A percentile compares a stretch with the other conserved stretches of the same genome.
These are phyloP conservation scores for Jaminaea rosea DNA, from an alignment of 1,284 basidiomycete species.

Conservation along the genomic window DNA sequence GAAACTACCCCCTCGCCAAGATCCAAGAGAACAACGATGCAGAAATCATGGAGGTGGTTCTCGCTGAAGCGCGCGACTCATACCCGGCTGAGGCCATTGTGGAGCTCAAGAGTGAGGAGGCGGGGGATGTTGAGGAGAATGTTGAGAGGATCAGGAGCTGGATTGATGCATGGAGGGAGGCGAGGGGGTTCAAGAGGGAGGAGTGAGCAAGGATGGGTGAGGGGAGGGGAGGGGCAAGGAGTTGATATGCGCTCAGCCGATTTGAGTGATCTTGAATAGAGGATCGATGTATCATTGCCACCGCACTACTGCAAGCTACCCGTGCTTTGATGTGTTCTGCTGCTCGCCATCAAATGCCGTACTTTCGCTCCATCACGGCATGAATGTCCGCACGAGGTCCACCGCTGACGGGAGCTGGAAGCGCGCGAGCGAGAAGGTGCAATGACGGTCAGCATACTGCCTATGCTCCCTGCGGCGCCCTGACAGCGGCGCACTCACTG, in stretches of 20 bases:
- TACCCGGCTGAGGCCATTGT: conserved; percentile 80
- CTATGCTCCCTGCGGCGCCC: too few relatives aligned
- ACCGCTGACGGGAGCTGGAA: not conserved
- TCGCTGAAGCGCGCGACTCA: conserved; percentile 76
- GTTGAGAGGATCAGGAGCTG: conserved; percentile 73
- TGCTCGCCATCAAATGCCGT: conserved; percentile 15
- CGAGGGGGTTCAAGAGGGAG: conserved; percentile 50
- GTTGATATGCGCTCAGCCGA: too few relatives aligned
- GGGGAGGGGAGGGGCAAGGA: too few relatives aligned
- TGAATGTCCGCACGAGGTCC: conserved; percentile 17
- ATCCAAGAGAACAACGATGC: conserved; percentile 97
- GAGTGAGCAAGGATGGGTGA: too few relatives aligned
- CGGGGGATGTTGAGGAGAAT: conserved; percentile 76
- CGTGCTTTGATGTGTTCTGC: too few relatives aligned
- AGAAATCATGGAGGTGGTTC: conserved; percentile 91
- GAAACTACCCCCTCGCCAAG: conserved; percentile 80
- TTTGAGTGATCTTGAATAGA: too few relatives aligned
- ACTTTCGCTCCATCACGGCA: conserved; percentile 24
- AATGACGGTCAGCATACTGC: too few relatives aligned
- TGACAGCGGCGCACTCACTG: conserved; percentile 15
- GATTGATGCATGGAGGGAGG: conserved; percentile 67
- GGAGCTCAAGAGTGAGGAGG: conserved; percentile 69
- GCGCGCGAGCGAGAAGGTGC: not conserved
- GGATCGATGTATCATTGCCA: too few relatives aligned
- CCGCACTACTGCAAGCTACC: too few relatives aligned